phyloP scores from a whole-genome alignment of 2,329 filamentous ascomycete genomes.

The Endoconidiophora polonica region DNA sequence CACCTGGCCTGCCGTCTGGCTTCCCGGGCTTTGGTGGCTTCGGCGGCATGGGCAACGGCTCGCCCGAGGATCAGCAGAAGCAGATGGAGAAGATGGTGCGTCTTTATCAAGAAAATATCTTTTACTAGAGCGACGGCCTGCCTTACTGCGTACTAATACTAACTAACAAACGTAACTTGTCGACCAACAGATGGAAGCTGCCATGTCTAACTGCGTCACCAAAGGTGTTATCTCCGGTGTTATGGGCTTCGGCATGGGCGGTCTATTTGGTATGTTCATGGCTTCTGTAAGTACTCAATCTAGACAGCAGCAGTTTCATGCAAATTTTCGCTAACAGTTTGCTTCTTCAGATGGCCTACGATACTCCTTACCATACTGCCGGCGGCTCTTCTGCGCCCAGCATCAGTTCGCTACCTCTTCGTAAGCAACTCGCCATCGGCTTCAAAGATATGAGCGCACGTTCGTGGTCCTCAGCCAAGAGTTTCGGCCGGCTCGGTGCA shows the following conservation, averaged over 20 bases:
- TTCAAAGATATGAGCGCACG: constrained; percentile 90
- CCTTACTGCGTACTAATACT: no score
- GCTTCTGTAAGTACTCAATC: constrained; percentile 51
- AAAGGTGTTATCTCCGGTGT: constrained; percentile 82
- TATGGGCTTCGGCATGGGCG: constrained; percentile 88
- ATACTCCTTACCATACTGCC: constrained; percentile 60
- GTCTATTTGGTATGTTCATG: constrained; percentile 95
- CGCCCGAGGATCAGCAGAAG: constrained; percentile 14
- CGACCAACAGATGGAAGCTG: constrained; percentile 48
- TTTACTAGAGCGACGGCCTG: no score
- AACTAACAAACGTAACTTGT: not conserved
- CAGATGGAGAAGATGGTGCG: constrained; percentile 14
- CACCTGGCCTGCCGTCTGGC: constrained; percentile 1
- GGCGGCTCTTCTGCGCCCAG: constrained; percentile 22
- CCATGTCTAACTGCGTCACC: constrained; percentile 82
- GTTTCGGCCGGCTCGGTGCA: constrained; percentile 85
- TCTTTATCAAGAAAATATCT: not conserved
- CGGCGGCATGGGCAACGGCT: not conserved
- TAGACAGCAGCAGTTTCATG: not conserved
- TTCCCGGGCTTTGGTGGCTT: constrained; percentile 5
- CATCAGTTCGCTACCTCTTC: constrained; percentile 52
- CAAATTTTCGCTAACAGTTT: not conserved
- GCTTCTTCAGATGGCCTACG: constrained; percentile 73
- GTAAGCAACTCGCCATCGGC: constrained; percentile 67
- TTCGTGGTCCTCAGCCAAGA: constrained; percentile 72